These are phyloP conservation scores for Collybiopsis confluens DNA, from an alignment of 768 basidiomycete species.

Conservation along the genomic window DNA sequence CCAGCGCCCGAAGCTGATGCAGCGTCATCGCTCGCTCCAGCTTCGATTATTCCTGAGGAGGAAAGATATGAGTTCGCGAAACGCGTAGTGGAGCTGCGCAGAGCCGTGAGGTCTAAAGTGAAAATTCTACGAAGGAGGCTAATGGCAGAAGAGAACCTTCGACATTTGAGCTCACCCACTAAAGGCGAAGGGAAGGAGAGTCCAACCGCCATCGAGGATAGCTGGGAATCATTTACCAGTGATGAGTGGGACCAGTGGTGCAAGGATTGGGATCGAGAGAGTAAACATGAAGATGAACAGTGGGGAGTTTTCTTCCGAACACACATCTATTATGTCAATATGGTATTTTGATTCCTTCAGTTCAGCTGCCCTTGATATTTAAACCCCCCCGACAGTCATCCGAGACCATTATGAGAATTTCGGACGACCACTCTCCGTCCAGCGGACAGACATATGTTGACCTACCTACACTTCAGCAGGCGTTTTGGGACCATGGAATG, in stretches of 20 bases:
- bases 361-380: slow-evolving; percentile 5
- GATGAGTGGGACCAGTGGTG: background rate
- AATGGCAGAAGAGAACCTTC: too few relatives aligned
- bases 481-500: slow-evolving; percentile 77
- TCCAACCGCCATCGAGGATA: background rate
- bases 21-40: background rate
- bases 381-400: slow-evolving; percentile 46
- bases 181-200: slow-evolving; percentile 26
- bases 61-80: slow-evolving; percentile 79
- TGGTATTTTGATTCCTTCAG: slow-evolving; percentile 45
- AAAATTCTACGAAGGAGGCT: background rate
- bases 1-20: background rate
- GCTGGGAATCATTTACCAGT: background rate
- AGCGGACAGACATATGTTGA: slow-evolving; percentile 71
- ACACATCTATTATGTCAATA: slow-evolving; percentile 83
- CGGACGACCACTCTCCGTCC: slow-evolving; percentile 68
- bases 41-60: slow-evolving; percentile 49
- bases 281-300: slow-evolving; percentile 58
- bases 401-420: slow-evolving; percentile 75
- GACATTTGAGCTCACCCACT: too few relatives aligned
- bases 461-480: slow-evolving; percentile 60
- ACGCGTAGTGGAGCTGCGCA: slow-evolving; percentile 67
- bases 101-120: background rate
- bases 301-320: slow-evolving; percentile 68
- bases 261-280: background rate